Percentiles rank a stretch among this genome's conserved stretches.
phyloP scores from a whole-genome alignment of 306 rosid genomes.

The Gynostemma pentaphyllum region DNA sequence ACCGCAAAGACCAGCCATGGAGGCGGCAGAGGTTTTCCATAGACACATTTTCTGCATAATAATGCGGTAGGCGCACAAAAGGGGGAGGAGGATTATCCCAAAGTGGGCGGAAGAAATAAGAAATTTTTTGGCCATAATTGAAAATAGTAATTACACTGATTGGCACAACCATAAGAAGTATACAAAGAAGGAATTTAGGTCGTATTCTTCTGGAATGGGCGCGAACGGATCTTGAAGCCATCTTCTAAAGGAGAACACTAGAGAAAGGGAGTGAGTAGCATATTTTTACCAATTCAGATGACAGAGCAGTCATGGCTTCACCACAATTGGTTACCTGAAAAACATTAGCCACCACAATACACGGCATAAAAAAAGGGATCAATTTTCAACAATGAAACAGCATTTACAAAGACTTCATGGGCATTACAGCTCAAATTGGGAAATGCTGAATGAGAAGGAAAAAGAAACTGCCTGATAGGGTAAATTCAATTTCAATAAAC shows the following conservation, averaged over 20 bases:
- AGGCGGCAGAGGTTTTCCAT: constrained; percentile 69
- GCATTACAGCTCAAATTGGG: neutral
- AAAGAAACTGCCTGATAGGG: neutral
- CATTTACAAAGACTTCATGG: neutral
- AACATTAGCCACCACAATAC: constrained; percentile 4
- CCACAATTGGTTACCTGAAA: constrained; percentile 33
- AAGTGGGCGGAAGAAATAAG: constrained; percentile 78
- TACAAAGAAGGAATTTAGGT: constrained; percentile 27
- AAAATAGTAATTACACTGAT: constrained; percentile 32
- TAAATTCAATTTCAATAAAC: neutral
- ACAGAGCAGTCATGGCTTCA: constrained; percentile 20
- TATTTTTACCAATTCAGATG: constrained; percentile 22
- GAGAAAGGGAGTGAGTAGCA: constrained; percentile 12
- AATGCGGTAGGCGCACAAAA: constrained; percentile 56
- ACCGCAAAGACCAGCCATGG: constrained; percentile 73
- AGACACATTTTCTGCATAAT: constrained; percentile 79
- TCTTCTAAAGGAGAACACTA: constrained; percentile 19
- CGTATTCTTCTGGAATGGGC: constrained; percentile 22
- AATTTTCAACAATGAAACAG: neutral
- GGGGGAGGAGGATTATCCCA: constrained; percentile 78
- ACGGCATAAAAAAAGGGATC: neutral
- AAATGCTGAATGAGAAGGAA: neutral
- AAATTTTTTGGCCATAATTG: constrained; percentile 35
- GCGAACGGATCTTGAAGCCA: constrained; percentile 31
- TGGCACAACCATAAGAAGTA: constrained; percentile 31